Conservation (phyloP, 2,329 filamentous ascomycete species). For the Chaetoscypha palmicola region DNA sequence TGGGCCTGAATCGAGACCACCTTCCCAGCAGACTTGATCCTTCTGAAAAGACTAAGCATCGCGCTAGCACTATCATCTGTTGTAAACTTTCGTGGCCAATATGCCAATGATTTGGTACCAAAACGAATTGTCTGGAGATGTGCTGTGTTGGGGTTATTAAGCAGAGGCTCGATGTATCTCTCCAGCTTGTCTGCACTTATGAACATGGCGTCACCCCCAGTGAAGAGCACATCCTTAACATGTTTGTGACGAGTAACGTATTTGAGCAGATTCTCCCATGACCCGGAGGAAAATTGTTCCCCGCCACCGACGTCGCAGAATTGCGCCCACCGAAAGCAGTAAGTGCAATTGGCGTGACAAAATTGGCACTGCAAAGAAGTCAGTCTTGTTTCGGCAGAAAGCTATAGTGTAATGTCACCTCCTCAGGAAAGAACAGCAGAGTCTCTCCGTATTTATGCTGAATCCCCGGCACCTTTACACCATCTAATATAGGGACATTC, state of each 20-base stretch:
- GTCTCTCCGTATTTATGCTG: conserved; percentile 12
- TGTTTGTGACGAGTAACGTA: conserved; percentile 3
- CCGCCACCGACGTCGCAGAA: conserved; percentile 2
- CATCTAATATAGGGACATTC: conserved; percentile 7
- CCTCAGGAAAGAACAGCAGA: conserved; percentile 7
- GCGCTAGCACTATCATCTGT: conserved; percentile 1
- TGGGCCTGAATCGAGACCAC: conserved; percentile 7
- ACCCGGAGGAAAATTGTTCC: conserved; percentile 2
- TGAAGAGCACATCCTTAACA: conserved; percentile 8
- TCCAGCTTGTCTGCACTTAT: not conserved
- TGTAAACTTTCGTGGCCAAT: conserved; percentile 8
- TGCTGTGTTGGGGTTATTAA: not conserved
- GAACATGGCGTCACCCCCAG: conserved; percentile 11
- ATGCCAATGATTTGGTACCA: conserved; percentile 11
- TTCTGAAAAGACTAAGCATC: conserved; percentile 4
- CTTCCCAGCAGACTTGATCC: conserved; percentile 1
- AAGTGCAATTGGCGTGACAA: conserved; percentile 8
- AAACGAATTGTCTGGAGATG: conserved; percentile 9
- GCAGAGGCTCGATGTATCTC: conserved; percentile 4
- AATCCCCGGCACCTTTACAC: not conserved
- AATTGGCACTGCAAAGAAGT: conserved; percentile 11
- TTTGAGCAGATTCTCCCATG: not conserved
- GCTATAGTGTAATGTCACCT: no score
- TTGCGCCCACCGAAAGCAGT: conserved; percentile 11
- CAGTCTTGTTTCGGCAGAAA: no score